Evolutionary conservation across 768 basidiomycete species (phyloP).

Genomic region (Russula foetens): DNA sequence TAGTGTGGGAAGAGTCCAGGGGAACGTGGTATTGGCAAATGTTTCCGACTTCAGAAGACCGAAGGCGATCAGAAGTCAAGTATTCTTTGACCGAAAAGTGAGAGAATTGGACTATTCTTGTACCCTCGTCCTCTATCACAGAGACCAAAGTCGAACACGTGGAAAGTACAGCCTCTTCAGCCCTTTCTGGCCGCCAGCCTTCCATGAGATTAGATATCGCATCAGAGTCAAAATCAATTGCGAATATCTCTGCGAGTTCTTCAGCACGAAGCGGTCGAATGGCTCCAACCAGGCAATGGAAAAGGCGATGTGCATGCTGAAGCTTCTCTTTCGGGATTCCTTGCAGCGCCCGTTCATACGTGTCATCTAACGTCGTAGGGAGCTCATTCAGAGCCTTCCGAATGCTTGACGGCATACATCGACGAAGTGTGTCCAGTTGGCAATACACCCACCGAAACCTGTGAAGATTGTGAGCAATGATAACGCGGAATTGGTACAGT

Average conservation of each 20-base stretch:
- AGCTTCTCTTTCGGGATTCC: background rate
- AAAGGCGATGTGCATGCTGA: background rate
- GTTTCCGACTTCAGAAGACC: background rate
- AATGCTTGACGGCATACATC: background rate
- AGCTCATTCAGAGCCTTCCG: background rate
- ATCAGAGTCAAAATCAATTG: background rate
- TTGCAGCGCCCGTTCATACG: background rate
- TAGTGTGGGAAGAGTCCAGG: background rate
- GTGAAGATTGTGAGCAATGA: background rate
- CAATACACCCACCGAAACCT: conserved; percentile 2
- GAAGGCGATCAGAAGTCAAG: background rate
- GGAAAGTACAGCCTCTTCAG: background rate
- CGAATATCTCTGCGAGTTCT: background rate
- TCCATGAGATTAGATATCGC: background rate
- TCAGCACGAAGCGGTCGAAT: background rate
- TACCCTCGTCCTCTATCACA: background rate
- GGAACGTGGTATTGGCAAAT: background rate
- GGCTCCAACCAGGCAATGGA: background rate
- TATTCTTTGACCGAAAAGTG: background rate
- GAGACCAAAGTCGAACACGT: background rate
- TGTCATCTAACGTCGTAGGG: background rate
- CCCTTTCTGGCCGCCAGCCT: background rate
- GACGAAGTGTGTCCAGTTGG: background rate
- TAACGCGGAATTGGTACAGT: background rate
- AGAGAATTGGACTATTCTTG: background rate